These are phyloP conservation scores for Boletus subparvulus DNA, from an alignment of 768 basidiomycete species.

Conservation along the genomic window DNA sequence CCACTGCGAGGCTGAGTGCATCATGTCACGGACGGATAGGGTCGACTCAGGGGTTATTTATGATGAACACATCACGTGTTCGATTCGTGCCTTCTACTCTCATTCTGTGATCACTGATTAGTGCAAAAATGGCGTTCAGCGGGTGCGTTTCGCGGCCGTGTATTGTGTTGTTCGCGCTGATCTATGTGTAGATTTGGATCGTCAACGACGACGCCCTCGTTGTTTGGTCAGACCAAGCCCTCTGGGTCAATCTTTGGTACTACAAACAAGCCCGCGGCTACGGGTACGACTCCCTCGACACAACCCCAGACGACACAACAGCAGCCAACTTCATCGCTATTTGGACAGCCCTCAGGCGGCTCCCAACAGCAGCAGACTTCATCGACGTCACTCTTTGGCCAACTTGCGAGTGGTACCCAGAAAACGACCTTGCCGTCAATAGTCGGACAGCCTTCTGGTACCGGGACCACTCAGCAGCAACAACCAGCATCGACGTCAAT, in stretches of 20 bases:
- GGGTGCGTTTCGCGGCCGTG: slow-evolving; percentile 14
- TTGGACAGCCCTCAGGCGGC: slow-evolving; percentile 32
- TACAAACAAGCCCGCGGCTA: slow-evolving; percentile 26
- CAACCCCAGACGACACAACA: slow-evolving; percentile 24
- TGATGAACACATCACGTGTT: slow-evolving; percentile 12
- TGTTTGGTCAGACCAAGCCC: slow-evolving; percentile 36
- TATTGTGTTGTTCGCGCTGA: slow-evolving; percentile 5
- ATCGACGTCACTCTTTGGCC: slow-evolving; percentile 31
- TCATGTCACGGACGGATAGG: too few relatives aligned
- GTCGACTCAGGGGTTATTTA: slow-evolving; percentile 17
- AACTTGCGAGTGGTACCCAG: slow-evolving; percentile 7
- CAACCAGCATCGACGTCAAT: slow-evolving; percentile 5
- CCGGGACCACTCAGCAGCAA: slow-evolving; percentile 9
- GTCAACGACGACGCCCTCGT: slow-evolving; percentile 38
- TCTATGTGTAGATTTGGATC: slow-evolving; percentile 34
- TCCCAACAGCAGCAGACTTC: slow-evolving; percentile 20
- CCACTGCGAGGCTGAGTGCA: background rate
- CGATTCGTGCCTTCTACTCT: background rate
- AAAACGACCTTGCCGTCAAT: background rate
- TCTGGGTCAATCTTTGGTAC: slow-evolving; percentile 40
- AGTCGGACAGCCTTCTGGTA: slow-evolving; percentile 13
- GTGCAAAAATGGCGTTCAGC: slow-evolving; percentile 19
- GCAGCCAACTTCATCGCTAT: slow-evolving; percentile 29
- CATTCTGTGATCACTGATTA: slow-evolving; percentile 1
- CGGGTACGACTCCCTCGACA: slow-evolving; percentile 11